These are phyloP conservation scores for Thraustotheca clavata DNA, from an alignment of 352 stramenopile species.

Conservation along the genomic window DNA sequence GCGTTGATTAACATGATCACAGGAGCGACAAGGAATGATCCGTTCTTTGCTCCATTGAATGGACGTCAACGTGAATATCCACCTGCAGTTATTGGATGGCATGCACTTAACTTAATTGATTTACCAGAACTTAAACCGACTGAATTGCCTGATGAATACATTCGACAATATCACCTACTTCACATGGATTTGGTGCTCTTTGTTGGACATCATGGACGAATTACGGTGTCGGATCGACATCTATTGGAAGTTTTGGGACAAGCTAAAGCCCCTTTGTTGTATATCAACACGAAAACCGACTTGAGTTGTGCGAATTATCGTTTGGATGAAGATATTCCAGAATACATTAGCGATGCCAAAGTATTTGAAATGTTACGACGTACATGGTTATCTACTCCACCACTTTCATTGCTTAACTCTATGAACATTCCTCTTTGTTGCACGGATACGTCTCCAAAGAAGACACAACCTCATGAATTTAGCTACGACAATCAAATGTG, in stretches of 20 bases:
- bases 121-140: neutral
- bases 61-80: neutral
- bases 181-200: conserved; percentile 14
- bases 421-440: conserved; percentile 2
- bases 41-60: conserved; percentile 14
- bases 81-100: conserved; percentile 2
- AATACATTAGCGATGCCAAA: neutral
- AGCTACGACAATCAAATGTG: conserved; percentile 10
- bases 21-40: neutral
- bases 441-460: neutral
- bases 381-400: neutral
- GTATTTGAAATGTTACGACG: neutral
- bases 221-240: neutral
- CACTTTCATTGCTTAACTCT: neutral
- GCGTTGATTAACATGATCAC: conserved; percentile 17
- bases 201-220: conserved; percentile 8
- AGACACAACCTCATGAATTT: neutral
- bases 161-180: neutral
- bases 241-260: neutral
- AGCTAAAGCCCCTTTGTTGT: neutral
- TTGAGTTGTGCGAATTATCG: conserved; percentile 11
- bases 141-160: neutral
- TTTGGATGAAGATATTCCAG: conserved; percentile 8
- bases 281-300: conserved; percentile 15
- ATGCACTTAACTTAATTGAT: conserved; percentile 15